Evolutionary conservation across 164 flowering plant genomes (phyloP), one percentile per base, ranked within the genome.

Genomic region (Aristolochia californica): DNA sequence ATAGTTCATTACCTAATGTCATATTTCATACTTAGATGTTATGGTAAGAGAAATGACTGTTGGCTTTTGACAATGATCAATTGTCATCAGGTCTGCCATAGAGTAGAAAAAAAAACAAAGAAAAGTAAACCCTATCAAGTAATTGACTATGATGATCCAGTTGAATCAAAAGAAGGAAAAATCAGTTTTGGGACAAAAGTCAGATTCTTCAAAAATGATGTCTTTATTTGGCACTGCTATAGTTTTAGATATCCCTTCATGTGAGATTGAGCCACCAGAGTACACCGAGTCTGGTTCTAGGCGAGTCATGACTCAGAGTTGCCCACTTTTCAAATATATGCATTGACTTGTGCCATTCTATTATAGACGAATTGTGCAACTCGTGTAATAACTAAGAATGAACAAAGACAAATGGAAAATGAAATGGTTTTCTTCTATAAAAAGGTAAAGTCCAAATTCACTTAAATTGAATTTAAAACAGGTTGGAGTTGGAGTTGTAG

Each of bases 401-500:
- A n/a, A n/a, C n/a, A n/a, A n/a, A n/a, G n/a, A n/a, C n/a, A n/a
- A n/a, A n/a, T n/a, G n/a, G n/a, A n/a, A n/a, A n/a, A n/a, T n/a
- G n/a, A n/a, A n/a, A n/a, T n/a, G n/a, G n/a, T n/a, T n/a, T n/a
- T n/a, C n/a, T n/a, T n/a, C n/a, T n/a, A n/a, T n/a, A n/a, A n/a
- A n/a, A n/a, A n/a, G n/a, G n/a, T n/a, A n/a, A n/a, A n/a, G n/a
- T n/a, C n/a, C n/a, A n/a, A n/a, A n/a, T n/a, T 30, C 43, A 43
- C 48, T 47, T 38, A 27, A 63, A 44, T 48, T 58, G 48, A 47
- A 20, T 49, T 20, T 55, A 27, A 9, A 52, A 62, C 66, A 91
- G 98, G 73, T 91, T 68, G 98, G 98, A 68, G 85, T 83, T 55
- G 98, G 95, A 43, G 76, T 79, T 53, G 98, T 94, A 56, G 89